Percentiles rank a stretch among this genome's conserved stretches.
These are phyloP conservation scores for Cytospora schulzeri DNA, from an alignment of 2,329 filamentous ascomycete species.

Conservation along the genomic window DNA sequence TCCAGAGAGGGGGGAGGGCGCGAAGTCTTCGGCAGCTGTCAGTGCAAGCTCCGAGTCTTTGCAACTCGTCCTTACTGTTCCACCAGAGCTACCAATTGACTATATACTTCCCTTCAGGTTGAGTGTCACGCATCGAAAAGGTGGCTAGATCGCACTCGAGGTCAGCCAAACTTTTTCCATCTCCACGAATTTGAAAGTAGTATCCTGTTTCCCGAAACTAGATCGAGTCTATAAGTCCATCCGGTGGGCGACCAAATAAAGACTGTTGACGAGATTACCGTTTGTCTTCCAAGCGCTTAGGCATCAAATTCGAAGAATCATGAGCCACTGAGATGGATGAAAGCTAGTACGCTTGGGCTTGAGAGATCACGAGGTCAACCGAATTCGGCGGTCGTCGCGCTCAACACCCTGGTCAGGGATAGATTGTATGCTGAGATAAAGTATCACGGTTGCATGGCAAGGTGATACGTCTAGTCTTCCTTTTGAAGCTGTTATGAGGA, in stretches of 20 bases:
- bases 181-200: not conserved
- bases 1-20: not conserved
- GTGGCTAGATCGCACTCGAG: not conserved
- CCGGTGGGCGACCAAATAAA: not conserved
- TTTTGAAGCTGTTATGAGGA: not conserved
- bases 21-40: not conserved
- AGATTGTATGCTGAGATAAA: not conserved
- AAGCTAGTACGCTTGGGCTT: too few relatives aligned
- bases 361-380: not conserved
- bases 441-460: not conserved
- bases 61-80: not conserved
- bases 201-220: not conserved
- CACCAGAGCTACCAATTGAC: not conserved
- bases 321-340: not conserved
- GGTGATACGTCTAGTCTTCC: not conserved
- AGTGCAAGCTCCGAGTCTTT: not conserved
- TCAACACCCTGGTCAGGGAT: not conserved
- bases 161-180: not conserved
- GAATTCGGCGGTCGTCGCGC: not conserved
- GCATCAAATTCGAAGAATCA: not conserved
- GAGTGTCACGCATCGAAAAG: not conserved
- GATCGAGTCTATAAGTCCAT: not conserved
- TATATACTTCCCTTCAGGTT: not conserved
- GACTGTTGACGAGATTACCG: not conserved
- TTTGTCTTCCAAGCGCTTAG: not conserved